These are phyloP conservation scores for Petunia axillaris DNA, from an alignment of 257 asterid genomes.

Conservation along the genomic window DNA sequence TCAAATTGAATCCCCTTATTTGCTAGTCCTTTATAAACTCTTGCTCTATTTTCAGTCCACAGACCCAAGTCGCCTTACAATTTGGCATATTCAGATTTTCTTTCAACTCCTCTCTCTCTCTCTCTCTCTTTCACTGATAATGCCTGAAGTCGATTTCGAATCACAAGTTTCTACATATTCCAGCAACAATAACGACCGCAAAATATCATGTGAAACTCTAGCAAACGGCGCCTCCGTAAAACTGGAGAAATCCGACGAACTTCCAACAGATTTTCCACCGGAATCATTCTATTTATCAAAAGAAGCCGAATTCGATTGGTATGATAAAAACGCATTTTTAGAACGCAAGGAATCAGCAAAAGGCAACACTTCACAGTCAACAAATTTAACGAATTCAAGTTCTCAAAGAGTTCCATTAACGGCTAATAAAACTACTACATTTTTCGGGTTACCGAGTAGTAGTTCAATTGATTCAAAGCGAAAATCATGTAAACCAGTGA, in stretches of 20 bases:
- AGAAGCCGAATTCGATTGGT: conserved; percentile 90
- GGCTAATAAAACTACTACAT: conserved; percentile 54
- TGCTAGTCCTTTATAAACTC: neutral
- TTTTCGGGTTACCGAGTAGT: conserved; percentile 76
- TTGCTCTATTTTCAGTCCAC: neutral
- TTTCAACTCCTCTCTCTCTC: neutral
- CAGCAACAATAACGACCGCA: conserved; percentile 52
- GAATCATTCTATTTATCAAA: conserved; percentile 84
- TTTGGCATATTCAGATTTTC: neutral
- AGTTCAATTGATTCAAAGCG: conserved; percentile 48
- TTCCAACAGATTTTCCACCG: conserved; percentile 68
- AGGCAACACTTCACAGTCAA: conserved; percentile 47
- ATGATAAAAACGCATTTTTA: conserved; percentile 69
- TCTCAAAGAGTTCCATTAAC: conserved; percentile 57
- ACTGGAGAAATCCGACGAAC: conserved; percentile 28
- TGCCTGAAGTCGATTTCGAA: conserved; percentile 69
- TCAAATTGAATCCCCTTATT: neutral
- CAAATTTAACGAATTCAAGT: conserved; percentile 45
- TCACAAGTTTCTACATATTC: conserved; percentile 45
- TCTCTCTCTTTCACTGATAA: conserved; percentile 23
- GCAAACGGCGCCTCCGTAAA: conserved; percentile 34
- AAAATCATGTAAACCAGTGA: conserved; percentile 51
- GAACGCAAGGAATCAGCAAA: conserved; percentile 78
- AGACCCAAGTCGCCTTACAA: neutral
- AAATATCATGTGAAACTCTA: conserved; percentile 55